Evolutionary conservation across 139 green algal species (phyloP), one percentile per base, ranked within the genome.

Genomic region (Pseudopediastrum boryanum): DNA sequence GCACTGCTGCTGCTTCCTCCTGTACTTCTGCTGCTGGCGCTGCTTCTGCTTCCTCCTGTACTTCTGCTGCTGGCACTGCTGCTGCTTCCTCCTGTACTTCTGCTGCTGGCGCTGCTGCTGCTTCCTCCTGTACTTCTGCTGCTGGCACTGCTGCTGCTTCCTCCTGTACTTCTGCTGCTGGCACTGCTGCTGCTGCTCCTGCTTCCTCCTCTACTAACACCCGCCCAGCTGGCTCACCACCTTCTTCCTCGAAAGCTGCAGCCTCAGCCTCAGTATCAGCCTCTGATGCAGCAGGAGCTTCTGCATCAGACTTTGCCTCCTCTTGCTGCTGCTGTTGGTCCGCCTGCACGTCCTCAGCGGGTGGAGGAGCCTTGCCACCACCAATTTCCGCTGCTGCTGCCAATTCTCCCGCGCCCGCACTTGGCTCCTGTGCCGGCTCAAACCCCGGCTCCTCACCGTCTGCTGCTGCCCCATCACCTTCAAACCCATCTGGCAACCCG

Each of bases 171-270:
- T 3, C 29, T 68, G 61, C 3, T 68, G 61, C 61, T n/a, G n/a
- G n/a, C n/a, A n/a, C n/a, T n/a, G 43, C 29, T 33, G 16, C 29
- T n/a, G 27, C 35, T 69, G 61, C 12, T 13, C n/a, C 5, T 69
- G 35, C 35, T 69, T 44, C 16, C 19, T 54, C 67, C 25, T 13
- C 67, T 62, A 46, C 67, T 62, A 33, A 44, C 19, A 23, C 16
- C 33, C 21, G 31, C 23, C 31, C 67, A 10, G 41, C 42, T 42
- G 43, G 10, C 10, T 23, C 5, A 31, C 38, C 67, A 10, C 39
- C 64, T 71, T 23, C 66, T 58, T 42, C 41, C 38, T 12, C 19
- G 21, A 38, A 46, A 50, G 44, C 68, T 65, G 69, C 48, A 52
- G 46, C 69, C 1, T 6, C 13, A 36, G 27, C 6, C 25, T 58